phyloP scores from a whole-genome alignment of 441 rosid species.

The Manihot esculenta region DNA sequence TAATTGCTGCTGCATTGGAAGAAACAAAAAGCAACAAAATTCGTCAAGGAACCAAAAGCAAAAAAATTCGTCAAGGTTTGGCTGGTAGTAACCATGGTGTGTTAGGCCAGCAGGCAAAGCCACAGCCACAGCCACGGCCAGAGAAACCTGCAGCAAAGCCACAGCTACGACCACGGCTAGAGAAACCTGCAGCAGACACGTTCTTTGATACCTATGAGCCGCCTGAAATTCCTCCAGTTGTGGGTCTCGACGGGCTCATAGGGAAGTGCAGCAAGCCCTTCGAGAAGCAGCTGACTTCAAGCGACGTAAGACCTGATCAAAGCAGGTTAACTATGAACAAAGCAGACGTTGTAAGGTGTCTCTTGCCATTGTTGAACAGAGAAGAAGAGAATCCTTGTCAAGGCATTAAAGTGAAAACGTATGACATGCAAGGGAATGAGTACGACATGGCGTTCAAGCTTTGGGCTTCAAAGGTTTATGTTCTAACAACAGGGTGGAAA shows the following conservation, averaged over 20 bases:
- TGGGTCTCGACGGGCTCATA: slow-evolving; percentile 15
- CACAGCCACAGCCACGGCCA: not conserved
- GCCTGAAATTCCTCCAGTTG: not conserved
- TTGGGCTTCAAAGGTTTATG: slow-evolving; percentile 22
- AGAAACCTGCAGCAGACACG: not conserved
- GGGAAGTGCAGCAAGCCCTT: slow-evolving; percentile 26
- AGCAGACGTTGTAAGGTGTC: not conserved
- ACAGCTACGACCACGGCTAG: too few species aligned
- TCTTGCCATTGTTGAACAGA: slow-evolving; percentile 24
- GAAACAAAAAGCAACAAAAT: not conserved
- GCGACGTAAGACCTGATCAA: slow-evolving; percentile 21
- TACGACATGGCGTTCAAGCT: slow-evolving; percentile 21
- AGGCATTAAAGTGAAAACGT: slow-evolving; percentile 24
- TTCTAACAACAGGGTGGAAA: slow-evolving; percentile 26
- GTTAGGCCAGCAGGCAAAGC: too few species aligned
- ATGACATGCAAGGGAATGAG: slow-evolving; percentile 21
- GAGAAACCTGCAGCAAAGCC: too few species aligned
- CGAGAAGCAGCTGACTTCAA: slow-evolving; percentile 29
- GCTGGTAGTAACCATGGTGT: not conserved
- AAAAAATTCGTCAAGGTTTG: not conserved
- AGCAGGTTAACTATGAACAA: slow-evolving; percentile 27
- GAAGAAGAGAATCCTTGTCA: slow-evolving; percentile 1
- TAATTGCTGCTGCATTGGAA: not conserved
- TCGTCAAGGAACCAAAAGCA: too few species aligned
- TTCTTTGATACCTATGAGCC: not conserved